Evolutionary conservation across 108 stramenopile genomes (phyloP), one percentile per base, ranked within the genome.

Genomic region (Chaetoceros tenuissimus): DNA sequence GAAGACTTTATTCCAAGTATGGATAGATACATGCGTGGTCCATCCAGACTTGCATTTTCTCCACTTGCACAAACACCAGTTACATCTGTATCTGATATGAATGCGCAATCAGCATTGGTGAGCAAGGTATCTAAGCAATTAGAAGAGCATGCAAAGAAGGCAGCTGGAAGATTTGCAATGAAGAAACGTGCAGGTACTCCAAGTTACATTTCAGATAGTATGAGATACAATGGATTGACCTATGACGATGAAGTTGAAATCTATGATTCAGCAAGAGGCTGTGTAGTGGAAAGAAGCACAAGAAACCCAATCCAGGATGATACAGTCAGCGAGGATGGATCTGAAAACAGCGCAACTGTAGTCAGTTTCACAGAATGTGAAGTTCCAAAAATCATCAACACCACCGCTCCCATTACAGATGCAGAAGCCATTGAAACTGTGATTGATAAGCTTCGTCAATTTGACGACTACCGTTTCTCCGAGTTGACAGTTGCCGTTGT

Each of bases 191-290:
- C 24, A 10, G 53, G 53, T 54, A 3, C 21, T 29, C 53, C 48
- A 7, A 23, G 13, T 21, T 49, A 24, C 18, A 13, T 40, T 40
- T 40, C 34, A 40, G 34, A 40, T 49, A 21, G 7, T 7, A 49
- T 49, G 48, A 49, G n/a, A 24, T 24, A 49, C 22, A 7, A 24
- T 31, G 19, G 31, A 20, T 53, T 68, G 19, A 56, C 46, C 24
- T 62, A 61, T 24, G 55, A 56, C n/a, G 59, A 68, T 24, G 55
- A 30, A 54, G 47, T 43, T 16, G 54, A 50, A 13, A 28, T 54
- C 7, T 68, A 40, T 40, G 34, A 40, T 40, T 10, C 34, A 10
- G 34, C 5, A 40, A 40, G 13, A 40, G 34, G 34, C 8, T 40
- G 34, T 40, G 5, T 40, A 10, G 13, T 40, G 8, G 34, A 40